phyloP scores from a whole-genome alignment of 139 green algal genomes.

The Limnomonas spitsbergensis region DNA sequence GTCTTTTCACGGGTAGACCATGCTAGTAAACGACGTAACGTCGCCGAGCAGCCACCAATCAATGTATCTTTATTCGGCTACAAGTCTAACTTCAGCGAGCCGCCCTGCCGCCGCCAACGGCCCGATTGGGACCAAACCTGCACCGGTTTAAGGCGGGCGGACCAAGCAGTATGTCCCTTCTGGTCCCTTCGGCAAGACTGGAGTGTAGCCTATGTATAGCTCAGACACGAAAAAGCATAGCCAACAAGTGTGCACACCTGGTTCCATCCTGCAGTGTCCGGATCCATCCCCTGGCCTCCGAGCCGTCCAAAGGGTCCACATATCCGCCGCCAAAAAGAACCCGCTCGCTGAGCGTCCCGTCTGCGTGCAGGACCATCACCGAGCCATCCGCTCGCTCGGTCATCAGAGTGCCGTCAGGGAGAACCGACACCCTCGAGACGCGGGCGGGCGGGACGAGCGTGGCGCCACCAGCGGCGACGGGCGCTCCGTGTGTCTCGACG shows the following conservation, averaged over 20 bases:
- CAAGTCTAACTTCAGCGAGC: too few relatives aligned
- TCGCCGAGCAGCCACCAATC: too few relatives aligned
- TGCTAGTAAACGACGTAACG: too few relatives aligned
- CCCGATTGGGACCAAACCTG: too few relatives aligned
- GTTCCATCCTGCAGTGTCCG: slow-evolving; percentile 32
- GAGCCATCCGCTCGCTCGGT: not conserved
- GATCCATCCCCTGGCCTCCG: slow-evolving; percentile 25
- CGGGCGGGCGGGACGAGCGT: not conserved
- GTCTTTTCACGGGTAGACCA: too few relatives aligned
- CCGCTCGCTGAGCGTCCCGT: slow-evolving; percentile 40
- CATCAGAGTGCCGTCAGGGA: slow-evolving; percentile 6
- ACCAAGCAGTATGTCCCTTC: too few relatives aligned
- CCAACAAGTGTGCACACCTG: slow-evolving; percentile 30
- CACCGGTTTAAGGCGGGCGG: too few relatives aligned
- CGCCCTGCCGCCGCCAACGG: too few relatives aligned
- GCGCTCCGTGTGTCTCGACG: not conserved
- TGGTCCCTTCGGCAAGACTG: too few relatives aligned
- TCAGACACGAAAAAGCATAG: too few relatives aligned
- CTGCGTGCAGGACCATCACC: slow-evolving; percentile 35
- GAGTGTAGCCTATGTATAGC: too few relatives aligned
- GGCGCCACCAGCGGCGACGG: not conserved
- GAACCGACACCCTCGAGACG: not conserved
- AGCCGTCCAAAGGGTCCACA: slow-evolving; percentile 17
- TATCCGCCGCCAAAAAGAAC: slow-evolving; percentile 22
- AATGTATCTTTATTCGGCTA: too few relatives aligned